These are phyloP conservation scores for Conticribra guillardii DNA, from an alignment of 108 stramenopile species.

Conservation along the genomic window DNA sequence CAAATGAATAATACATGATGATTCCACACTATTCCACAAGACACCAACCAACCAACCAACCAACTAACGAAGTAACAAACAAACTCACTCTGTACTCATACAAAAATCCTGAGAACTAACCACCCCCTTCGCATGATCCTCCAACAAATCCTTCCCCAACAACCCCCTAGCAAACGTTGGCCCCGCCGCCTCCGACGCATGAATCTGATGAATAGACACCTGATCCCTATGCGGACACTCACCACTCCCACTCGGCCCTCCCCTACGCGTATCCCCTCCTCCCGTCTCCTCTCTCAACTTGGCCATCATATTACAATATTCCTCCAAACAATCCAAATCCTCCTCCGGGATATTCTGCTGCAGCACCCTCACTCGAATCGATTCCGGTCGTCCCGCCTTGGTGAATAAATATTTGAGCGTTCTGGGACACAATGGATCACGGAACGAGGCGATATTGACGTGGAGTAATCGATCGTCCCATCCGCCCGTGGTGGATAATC, in stretches of 20 bases:
- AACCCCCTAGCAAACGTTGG: conserved; percentile 56
- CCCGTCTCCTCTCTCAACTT: conserved; percentile 40
- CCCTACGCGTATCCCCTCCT: conserved; percentile 42
- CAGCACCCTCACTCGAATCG: conserved; percentile 65
- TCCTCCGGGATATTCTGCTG: conserved; percentile 62
- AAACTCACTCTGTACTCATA: conserved; percentile 85
- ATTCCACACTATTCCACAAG: too few species aligned
- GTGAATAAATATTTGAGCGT: conserved; percentile 72
- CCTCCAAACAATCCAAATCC: conserved; percentile 48
- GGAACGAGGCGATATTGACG: conserved; percentile 51
- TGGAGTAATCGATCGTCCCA: conserved; percentile 46
- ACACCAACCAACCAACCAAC: too few species aligned
- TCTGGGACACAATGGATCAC: conserved; percentile 76
- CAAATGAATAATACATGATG: too few species aligned
- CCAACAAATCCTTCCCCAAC: conserved; percentile 38
- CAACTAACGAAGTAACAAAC: too few species aligned
- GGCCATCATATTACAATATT: conserved; percentile 63
- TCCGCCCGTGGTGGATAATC: conserved; percentile 19
- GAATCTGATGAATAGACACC: conserved; percentile 45
- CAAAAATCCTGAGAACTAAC: conserved; percentile 86
- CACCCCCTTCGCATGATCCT: conserved; percentile 31
- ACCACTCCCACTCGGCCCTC: conserved; percentile 33
- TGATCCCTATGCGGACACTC: conserved; percentile 55
- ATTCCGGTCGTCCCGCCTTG: conserved; percentile 56
- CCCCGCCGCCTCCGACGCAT: conserved; percentile 48